phyloP scores from a whole-genome alignment of 805 yeast genomes.

The Teunomyces funiuensis region DNA sequence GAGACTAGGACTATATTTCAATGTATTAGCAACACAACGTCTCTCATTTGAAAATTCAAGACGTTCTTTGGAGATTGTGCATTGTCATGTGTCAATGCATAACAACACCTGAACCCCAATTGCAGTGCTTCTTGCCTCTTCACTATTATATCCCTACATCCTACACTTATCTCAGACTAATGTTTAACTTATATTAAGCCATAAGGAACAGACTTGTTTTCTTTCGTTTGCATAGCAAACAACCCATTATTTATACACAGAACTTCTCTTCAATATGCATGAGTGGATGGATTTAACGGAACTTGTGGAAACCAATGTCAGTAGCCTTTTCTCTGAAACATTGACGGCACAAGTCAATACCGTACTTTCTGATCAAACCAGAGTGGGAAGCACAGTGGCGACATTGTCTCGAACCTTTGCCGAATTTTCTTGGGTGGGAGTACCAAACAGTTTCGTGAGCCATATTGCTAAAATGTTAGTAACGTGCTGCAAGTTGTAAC shows the following conservation, averaged over 20 bases:
- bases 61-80: no score
- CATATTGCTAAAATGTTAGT: conserved; percentile 65
- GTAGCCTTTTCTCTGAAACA: conserved; percentile 99
- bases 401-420: conserved; percentile 99
- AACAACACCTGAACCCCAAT: no score
- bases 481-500: conserved; percentile 7
- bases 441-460: conserved; percentile 99
- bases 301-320: conserved; percentile 99
- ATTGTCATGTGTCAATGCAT: no score
- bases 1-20: no score
- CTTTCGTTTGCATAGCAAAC: conserved; percentile 4
- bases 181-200: conserved; percentile 10
- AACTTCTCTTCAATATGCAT: conserved; percentile 1
- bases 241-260: conserved; percentile 9
- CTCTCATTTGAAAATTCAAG: no score
- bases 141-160: not conserved
- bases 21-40: no score
- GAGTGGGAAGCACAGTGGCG: conserved; percentile 98
- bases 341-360: conserved; percentile 99
- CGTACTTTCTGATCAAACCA: conserved; percentile 99
- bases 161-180: conserved; percentile 1
- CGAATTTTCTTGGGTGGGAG: conserved; percentile 99
- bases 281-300: conserved; percentile 63
- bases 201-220: conserved; percentile 3
- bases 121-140: not conserved